phyloP scores from a whole-genome alignment of 208 protist species.

The Trypanosoma cruzi region DNA sequence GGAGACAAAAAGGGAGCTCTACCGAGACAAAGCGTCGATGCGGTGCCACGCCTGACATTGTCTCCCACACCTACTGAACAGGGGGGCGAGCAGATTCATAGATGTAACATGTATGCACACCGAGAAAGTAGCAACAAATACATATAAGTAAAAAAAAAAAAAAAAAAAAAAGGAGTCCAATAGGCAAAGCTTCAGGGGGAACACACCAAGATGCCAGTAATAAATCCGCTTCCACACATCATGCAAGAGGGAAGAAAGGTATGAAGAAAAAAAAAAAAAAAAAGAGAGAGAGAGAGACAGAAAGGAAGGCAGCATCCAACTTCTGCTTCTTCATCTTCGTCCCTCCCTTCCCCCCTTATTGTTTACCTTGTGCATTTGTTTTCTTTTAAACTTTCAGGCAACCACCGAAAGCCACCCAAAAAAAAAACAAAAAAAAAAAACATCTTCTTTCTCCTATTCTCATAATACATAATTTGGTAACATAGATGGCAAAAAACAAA shows the following conservation, averaged over 20 bases:
- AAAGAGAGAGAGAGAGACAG: slow-evolving; percentile 10
- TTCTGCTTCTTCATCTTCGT: not conserved
- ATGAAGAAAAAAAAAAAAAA: too few species aligned
- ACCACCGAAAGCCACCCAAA: not conserved
- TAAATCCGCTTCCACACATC: too few species aligned
- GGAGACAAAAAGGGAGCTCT: slow-evolving; percentile 71
- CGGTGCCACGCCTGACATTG: slow-evolving; percentile 18
- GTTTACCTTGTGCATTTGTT: not conserved
- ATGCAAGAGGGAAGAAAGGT: too few species aligned
- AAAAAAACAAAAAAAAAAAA: too few species aligned
- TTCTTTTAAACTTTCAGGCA: not conserved
- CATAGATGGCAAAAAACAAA: not conserved
- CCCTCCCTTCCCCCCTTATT: not conserved
- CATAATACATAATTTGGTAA: not conserved
- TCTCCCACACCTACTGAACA: not conserved
- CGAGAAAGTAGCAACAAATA: too few species aligned
- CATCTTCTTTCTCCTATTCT: not conserved
- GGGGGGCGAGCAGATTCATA: too few species aligned
- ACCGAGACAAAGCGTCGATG: slow-evolving; percentile 64
- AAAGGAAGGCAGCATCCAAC: not conserved
- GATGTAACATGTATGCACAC: too few species aligned
- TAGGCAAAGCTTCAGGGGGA: too few species aligned
- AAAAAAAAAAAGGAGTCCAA: too few species aligned
- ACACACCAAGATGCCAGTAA: too few species aligned
- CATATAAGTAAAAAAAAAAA: too few species aligned